Base-by-base conservation (phyloP, 2,329 filamentous ascomycete genomes). In the Madurella fahalii region DNA sequence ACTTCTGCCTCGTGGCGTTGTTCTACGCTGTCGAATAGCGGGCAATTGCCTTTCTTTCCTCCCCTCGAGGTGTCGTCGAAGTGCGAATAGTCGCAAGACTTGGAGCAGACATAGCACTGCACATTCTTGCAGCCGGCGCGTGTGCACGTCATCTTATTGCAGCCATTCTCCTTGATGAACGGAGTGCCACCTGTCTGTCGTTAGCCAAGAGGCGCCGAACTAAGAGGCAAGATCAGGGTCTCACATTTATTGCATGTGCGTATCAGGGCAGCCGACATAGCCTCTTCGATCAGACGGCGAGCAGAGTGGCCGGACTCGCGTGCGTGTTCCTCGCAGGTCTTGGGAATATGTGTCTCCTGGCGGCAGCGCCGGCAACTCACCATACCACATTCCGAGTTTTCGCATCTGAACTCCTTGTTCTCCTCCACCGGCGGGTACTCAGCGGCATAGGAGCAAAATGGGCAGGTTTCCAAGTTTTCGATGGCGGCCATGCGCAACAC, bases 71-170 rank as follows among this genome's bases (percentile, higher is more conserved):
- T 12, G 50, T 86, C 78, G 56, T 85, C 74, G 64, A 95, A 95
- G 68, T 95, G 90, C 0, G 74, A 61, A 64, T 95, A 94, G 53
- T 79, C 71, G 53, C 77, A 81, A 1, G 81, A 80, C 62, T 85
- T 76, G 18, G 83, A 84, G 71, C 90, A 95, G 41, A 90, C 77
- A 63, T 91, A 90, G 65, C 85, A 87, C 59, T 84, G 81, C 0
- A 78, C 64, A 43, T 82, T 79, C 2, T 52, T 5, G 56, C 82
- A 85, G 1, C 71, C 71, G 40, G 65, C 48, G n/a, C 78, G 77
- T 0, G 80, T 74, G 68, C 90, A 95, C 0, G 69, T 78, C 81
- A 95, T 89, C 71, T 92, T 92, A 72, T 95, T 95, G 73, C 90
- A 95, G 2, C 90, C 90, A 32, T 74, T 68, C 37, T 85, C 80